Percentiles rank a stretch among this genome's conserved stretches.
Conservation (phyloP, 2,329 filamentous ascomycete genomes). For the Biscogniauxia mediterranea region DNA sequence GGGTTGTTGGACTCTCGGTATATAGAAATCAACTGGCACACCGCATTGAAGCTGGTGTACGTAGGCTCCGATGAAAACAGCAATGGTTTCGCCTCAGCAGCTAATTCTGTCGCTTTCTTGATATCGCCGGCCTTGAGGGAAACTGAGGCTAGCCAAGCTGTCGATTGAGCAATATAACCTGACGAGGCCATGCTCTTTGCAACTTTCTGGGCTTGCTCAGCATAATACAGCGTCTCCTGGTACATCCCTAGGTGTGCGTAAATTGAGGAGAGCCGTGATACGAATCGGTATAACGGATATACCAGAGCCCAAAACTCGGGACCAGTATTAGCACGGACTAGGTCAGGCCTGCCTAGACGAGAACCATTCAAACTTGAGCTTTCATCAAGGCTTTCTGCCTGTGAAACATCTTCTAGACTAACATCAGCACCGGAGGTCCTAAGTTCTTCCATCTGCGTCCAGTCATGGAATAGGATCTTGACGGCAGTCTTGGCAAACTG, state of each 20-base stretch:
- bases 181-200: constrained; percentile 66
- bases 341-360: constrained; percentile 23
- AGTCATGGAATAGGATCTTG: constrained; percentile 54
- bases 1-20: constrained; percentile 49
- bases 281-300: constrained; percentile 66
- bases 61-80: constrained; percentile 48
- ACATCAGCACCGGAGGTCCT: constrained; percentile 18
- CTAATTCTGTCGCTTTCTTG: constrained; percentile 55
- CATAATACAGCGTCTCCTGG: constrained; percentile 84
- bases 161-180: constrained; percentile 54
- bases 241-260: constrained; percentile 85
- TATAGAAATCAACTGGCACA: constrained; percentile 56
- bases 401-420: constrained; percentile 24
- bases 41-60: constrained; percentile 44
- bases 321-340: constrained; percentile 40
- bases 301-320: constrained; percentile 80
- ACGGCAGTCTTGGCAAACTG: constrained; percentile 57
- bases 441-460: constrained; percentile 50
- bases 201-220: constrained; percentile 78
- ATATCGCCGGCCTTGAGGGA: constrained; percentile 57
- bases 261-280: constrained; percentile 72
- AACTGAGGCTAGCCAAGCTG: constrained; percentile 54
- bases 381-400: constrained; percentile 25
- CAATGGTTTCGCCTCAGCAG: constrained; percentile 51
- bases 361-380: constrained; percentile 31